Evolutionary conservation across 192 early-diverging fungal species (phyloP), one percentile per base, ranked within the genome.

Genomic region (Pilaira anomala): DNA sequence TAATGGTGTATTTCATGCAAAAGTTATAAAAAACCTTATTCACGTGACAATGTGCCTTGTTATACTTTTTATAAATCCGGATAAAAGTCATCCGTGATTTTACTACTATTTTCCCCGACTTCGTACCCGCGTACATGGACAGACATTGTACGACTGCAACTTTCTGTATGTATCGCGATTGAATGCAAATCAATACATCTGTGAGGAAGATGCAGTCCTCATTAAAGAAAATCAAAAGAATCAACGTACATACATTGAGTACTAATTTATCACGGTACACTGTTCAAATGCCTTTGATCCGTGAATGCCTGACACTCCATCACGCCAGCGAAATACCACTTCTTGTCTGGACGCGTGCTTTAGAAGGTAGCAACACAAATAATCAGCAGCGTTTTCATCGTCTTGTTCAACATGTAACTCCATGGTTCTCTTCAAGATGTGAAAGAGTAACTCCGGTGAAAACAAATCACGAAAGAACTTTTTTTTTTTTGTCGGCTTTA

Each of bases 281-380:
- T 54, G 52, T 33, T 54, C 52, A 54, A 33, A 30, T 54, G 2
- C 33, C 52, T 54, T 54, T 54, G 33, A 54, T 54, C n/a, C 52
- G 29, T 54, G 30, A 36, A 54, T 54, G 52, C 33, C 52, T 54
- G 52, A 16, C 52, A 18, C 52, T 54, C 52, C 25, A 49, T 49
- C 21, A 49, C 24, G 48, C 48, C 24, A 49, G 11, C 11, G 48
- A 49, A 49, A 49, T 49, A 49, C 48, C 48, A 49, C 48, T 49
- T 24, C 48, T 49, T 49, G 48, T 24, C 48, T 49, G 48, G 22
- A 49, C 48, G 48, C 48, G 48, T 49, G 3, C 48, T 49, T 1
- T 53, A 24, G 51, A 53, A 53, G 51, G 51, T n/a, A 53, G 11
- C 29, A 53, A 33, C 51, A 53, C 51, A 53, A 53, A 1, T 16